Conservation (phyloP, 1,284 basidiomycete genomes). For the Ceratobasidium sp. region DNA sequence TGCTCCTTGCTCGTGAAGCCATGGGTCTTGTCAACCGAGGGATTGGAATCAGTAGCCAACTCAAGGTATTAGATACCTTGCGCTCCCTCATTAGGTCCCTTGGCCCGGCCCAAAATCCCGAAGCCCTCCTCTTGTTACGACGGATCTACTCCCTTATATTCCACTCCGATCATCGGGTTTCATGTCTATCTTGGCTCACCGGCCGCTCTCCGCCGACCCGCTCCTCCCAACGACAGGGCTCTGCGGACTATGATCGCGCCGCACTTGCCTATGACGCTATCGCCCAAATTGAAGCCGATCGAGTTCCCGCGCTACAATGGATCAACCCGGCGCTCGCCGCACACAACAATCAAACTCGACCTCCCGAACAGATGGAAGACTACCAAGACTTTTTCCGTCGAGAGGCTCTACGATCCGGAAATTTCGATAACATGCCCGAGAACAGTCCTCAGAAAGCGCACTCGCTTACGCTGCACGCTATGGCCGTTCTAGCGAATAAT, state of each 20-base stretch:
- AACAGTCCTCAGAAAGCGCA: constrained; percentile 20
- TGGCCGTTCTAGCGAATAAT: not conserved
- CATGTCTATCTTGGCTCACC: not conserved
- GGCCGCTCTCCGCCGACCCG: not conserved
- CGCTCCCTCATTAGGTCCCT: not conserved
- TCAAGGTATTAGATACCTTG: not conserved
- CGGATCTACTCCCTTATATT: not conserved
- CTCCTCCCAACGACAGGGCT: not conserved
- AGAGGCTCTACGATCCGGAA: not conserved
- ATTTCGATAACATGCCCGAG: not conserved
- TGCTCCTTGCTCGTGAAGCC: not conserved
- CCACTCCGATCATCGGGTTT: not conserved
- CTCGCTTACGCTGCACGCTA: constrained; percentile 9
- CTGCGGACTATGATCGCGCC: not conserved
- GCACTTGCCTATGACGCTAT: constrained; percentile 22
- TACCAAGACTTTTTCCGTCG: constrained; percentile 3
- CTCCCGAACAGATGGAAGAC: constrained; percentile 10
- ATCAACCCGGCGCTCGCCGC: constrained; percentile 2
- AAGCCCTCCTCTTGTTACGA: not conserved
- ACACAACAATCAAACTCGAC: not conserved
- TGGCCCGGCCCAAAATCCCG: not conserved
- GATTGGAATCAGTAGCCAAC: constrained; percentile 25
- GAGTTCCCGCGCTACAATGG: constrained; percentile 11
- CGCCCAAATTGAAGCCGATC: constrained; percentile 14
- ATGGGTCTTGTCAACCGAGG: constrained; percentile 1